phyloP scores from a whole-genome alignment of 768 basidiomycete genomes.

The Mycena maculata region DNA sequence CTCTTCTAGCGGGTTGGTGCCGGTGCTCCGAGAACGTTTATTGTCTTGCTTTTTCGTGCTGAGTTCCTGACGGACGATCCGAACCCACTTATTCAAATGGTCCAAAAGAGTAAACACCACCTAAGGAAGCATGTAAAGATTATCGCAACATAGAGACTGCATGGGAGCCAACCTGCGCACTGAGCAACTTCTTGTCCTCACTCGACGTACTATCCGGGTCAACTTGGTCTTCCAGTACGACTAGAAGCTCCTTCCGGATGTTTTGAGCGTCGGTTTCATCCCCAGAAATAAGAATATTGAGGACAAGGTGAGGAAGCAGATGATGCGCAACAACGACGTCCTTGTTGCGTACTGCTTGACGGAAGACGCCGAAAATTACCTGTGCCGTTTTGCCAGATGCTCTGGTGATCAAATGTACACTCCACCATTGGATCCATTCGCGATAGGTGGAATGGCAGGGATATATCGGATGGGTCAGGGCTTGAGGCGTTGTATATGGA shows the following conservation, averaged over 20 bases:
- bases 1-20: slow-evolving; percentile 58
- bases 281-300: slow-evolving; percentile 87
- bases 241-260: slow-evolving; percentile 81
- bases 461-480: slow-evolving; percentile 80
- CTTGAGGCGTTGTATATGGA: slow-evolving; percentile 51
- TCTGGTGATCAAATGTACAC: slow-evolving; percentile 78
- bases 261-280: slow-evolving; percentile 66
- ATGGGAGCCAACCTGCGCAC: slow-evolving; percentile 81
- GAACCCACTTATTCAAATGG: slow-evolving; percentile 92
- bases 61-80: slow-evolving; percentile 76
- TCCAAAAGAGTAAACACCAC: slow-evolving; percentile 95
- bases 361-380: slow-evolving; percentile 82
- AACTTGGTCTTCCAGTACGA: slow-evolving; percentile 91
- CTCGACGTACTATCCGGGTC: slow-evolving; percentile 65
- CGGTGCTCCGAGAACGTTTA: slow-evolving; percentile 60
- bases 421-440: slow-evolving; percentile 96
- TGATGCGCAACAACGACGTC: slow-evolving; percentile 96
- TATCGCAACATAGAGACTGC: background rate
- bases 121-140: too few relatives aligned
- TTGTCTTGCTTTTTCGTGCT: slow-evolving; percentile 59
- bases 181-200: slow-evolving; percentile 85
- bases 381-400: slow-evolving; percentile 69
- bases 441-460: slow-evolving; percentile 82
- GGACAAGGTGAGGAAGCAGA: slow-evolving; percentile 90
- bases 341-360: slow-evolving; percentile 81